Base-by-base conservation (phyloP, 768 basidiomycete genomes). In the Lactifluus piperatus region DNA sequence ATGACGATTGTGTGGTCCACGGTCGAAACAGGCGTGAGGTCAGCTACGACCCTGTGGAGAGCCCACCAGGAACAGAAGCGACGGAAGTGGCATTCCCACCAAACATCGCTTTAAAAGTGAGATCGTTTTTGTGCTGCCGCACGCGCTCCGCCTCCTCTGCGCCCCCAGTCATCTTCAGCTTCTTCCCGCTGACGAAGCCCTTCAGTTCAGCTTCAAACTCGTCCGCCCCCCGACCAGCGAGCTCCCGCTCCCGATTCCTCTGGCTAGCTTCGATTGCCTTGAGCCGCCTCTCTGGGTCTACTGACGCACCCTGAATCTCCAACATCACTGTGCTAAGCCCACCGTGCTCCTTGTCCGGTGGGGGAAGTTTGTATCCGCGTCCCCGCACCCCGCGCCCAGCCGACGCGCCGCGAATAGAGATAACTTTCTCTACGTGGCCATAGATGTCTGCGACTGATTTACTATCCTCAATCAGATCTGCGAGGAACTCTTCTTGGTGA, bases 121-220 rank as follows among this genome's bases (percentile, higher is more conserved):
- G 71, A 54, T 94, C 93, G 68, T 89, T 91, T 71, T 84, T 77
- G 69, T 82, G 83, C 77, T 93, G 88, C 66, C 94, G 77, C 65
- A 94, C 79, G 57, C 95, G 78, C 74, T 99, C 95, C 24, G 76
- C 80, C 74, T 95, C 92, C 71, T 94, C 91, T 24, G 91, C 88
- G 14, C 93, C 94, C 27, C 94, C 95, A 18, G 94, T 99, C 89
- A 93, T 87, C 78, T 84, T 91, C 70, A 99, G 73, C 75, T 88
- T 94, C 78, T 88, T 89, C 61, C 84, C 82, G 4, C 75, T 79
- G 53, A 99, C 94, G 72, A 98, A 97, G 4, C 88, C 91, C 46
- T 74, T 72, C 65, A 99, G 69, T 75, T 98, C 95, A 14, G 79
- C 76, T 65, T 91, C 82, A 71, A 97, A 84, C 64, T 91, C 92